Base-by-base conservation (phyloP, 176 grass and related monocot genomes). In the Triticum urartu region DNA sequence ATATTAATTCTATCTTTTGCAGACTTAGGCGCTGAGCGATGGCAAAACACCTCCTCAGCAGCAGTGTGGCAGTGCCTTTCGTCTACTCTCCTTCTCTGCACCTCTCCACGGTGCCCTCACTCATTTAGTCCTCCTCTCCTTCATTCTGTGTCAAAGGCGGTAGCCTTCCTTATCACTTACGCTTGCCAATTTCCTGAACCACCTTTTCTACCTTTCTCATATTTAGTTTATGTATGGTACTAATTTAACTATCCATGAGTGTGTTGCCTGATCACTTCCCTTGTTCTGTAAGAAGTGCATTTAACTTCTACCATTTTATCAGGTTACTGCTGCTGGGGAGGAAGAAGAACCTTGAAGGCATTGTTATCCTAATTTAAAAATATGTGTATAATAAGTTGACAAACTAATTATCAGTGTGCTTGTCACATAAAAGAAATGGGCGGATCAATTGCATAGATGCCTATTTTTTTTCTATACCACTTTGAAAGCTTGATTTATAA, bases 321-420 rank as follows among this genome's bases (percentile, higher is more conserved):
- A 94, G 93, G 85, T 94, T 25, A 90, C 90, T 71, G 92, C 93
- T 13, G 87, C 90, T 47, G 59, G 90, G 77, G 90, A 94, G 61
- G 43, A 12, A 47, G 93, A 92, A 80, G 93, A 90, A 18, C 93
- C 87, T 59, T 87, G 87, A 68, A 83, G 93, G 72, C 90, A 82
- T 50, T 87, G 93, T 64, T 92, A 90, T 86, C 90, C 64, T 9
- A 3, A 20, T 68, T 34, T 11, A 43, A 43, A 43, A 43, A 34
- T 68, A 68, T 68, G 30, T 35, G 4, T 67, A 67, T 68, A 18
- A 7, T 34, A 17, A 68, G 65, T 59, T 94, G 82, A 90, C 90
- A 68, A 58, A 92, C 90, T 4, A 92, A 90, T 63, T 94, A 92
- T 88, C 90, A 88, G 48, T 60, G 85, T 50, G 88, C 90, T 84